A percentile compares a stretch with the other conserved stretches of the same genome.
phyloP scores from a whole-genome alignment of 345 rosid genomes.

The Gynandropsis gynandra region DNA sequence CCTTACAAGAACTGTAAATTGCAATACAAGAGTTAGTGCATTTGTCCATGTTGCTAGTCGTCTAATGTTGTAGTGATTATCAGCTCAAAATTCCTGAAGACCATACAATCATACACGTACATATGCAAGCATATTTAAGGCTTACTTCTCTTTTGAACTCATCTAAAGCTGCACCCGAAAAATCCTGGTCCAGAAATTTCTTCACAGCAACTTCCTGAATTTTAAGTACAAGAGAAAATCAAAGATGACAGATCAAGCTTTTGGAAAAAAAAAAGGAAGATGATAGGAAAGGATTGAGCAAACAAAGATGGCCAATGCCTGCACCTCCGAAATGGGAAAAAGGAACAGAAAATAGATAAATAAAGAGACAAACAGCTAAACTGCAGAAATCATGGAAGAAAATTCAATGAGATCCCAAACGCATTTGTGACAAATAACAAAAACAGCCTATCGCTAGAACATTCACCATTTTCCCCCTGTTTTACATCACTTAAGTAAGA shows the following conservation, averaged over 20 bases:
- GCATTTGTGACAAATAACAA: constrained; percentile 8
- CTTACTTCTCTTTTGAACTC: constrained; percentile 99
- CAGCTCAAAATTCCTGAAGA: constrained; percentile 8
- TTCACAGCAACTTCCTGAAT: constrained; percentile 97
- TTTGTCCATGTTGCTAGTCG: neutral
- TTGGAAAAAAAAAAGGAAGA: neutral
- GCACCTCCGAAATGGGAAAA: neutral
- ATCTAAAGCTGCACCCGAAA: constrained; percentile 93
- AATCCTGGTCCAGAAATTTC: constrained; percentile 98
- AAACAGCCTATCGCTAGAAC: constrained; percentile 1
- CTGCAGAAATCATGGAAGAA: neutral
- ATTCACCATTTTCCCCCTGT: too few species aligned
- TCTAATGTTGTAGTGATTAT: constrained; percentile 6
- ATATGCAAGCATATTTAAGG: constrained; percentile 18
- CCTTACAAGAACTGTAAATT: neutral
- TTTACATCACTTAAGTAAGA: too few species aligned
- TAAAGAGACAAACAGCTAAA: constrained; percentile 3
- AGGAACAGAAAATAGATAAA: neutral
- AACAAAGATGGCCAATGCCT: neutral
- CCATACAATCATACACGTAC: constrained; percentile 1
- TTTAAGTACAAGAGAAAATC: constrained; percentile 18
- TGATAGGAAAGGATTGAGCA: constrained; percentile 6
- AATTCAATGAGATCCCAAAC: neutral
- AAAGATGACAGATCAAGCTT: constrained; percentile 14
- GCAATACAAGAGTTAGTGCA: too few species aligned